Percentiles rank a stretch among this genome's conserved stretches.
Evolutionary conservation across 78 protist species (phyloP).

Genomic region (Protostelium mycophagum): DNA sequence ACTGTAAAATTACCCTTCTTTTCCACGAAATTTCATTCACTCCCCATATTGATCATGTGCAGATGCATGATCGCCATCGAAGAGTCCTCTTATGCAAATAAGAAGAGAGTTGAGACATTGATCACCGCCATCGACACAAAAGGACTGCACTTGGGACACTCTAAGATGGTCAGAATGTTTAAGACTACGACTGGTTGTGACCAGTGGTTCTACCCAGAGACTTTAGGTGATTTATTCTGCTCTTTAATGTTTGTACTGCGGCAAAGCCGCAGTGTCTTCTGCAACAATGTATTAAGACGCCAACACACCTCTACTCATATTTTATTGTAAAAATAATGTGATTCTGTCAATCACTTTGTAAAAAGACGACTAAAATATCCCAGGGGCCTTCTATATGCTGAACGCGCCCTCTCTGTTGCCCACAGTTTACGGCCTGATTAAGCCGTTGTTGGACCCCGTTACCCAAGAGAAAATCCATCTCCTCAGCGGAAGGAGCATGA

Average conservation of each 20-base stretch:
- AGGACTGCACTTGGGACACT: background rate
- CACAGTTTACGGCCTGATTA: background rate
- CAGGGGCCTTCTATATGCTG: background rate
- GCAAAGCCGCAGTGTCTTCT: too few species aligned
- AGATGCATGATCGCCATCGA: background rate
- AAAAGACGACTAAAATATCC: too few species aligned
- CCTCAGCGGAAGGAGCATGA: background rate
- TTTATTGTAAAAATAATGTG: too few species aligned
- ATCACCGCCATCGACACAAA: background rate
- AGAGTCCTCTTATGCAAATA: background rate
- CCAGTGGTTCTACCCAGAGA: background rate
- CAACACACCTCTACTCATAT: too few species aligned
- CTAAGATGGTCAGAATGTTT: background rate
- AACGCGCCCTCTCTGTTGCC: background rate
- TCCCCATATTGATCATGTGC: too few species aligned
- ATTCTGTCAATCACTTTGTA: too few species aligned
- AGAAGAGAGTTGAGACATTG: background rate
- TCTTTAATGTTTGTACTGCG: too few species aligned
- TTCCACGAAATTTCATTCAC: too few species aligned
- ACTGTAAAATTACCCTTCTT: background rate
- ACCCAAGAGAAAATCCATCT: background rate
- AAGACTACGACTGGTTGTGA: background rate
- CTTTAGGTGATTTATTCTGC: too few species aligned
- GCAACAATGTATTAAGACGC: too few species aligned
- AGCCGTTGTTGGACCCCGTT: background rate